A percentile compares a stretch with the other conserved stretches of the same genome.
Evolutionary conservation across 1,284 basidiomycete species (phyloP).

Genomic region (Sanghuangporus weigelae): DNA sequence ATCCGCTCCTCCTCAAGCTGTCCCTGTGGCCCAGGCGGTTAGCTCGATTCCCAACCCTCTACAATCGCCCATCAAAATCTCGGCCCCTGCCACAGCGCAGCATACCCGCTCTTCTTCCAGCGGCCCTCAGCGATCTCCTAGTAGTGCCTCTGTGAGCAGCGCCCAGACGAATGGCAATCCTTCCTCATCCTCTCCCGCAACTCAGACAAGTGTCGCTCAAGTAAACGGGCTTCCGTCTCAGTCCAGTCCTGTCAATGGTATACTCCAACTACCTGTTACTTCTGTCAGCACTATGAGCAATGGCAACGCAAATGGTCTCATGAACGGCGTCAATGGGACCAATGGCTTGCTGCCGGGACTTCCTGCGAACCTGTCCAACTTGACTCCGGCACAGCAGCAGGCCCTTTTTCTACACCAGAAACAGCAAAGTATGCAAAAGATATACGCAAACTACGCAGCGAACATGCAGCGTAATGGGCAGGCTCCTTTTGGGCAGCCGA

Average conservation of each 20-base stretch:
- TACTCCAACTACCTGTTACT: background rate
- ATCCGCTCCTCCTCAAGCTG: slow-evolving; percentile 29
- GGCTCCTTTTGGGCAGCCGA: slow-evolving; percentile 24
- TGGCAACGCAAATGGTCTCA: slow-evolving; percentile 6
- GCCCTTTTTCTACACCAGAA: slow-evolving; percentile 42
- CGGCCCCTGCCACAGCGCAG: slow-evolving; percentile 41
- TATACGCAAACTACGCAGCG: slow-evolving; percentile 31
- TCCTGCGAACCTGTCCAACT: slow-evolving; percentile 24
- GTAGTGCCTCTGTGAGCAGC: slow-evolving; percentile 23
- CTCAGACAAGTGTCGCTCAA: background rate
- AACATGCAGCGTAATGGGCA: slow-evolving; percentile 27
- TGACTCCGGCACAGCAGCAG: slow-evolving; percentile 27
- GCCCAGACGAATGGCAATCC: slow-evolving; percentile 20
- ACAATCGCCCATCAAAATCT: slow-evolving; percentile 30
- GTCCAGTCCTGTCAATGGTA: background rate
- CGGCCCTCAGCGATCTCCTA: slow-evolving; percentile 47
- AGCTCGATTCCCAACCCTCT: slow-evolving; percentile 27
- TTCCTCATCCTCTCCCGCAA: slow-evolving; percentile 23
- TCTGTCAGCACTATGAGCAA: background rate
- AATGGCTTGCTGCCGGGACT: slow-evolving; percentile 1
- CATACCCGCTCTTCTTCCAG: slow-evolving; percentile 55
- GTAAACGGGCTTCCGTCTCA: slow-evolving; percentile 4
- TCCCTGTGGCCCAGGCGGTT: slow-evolving; percentile 48
- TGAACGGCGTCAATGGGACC: slow-evolving; percentile 8
- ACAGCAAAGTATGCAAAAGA: slow-evolving; percentile 49